A percentile compares a stretch with the other conserved stretches of the same genome.
These are phyloP conservation scores for Botrytis byssoidea DNA, from an alignment of 2,329 filamentous ascomycete genomes.

Conservation along the genomic window DNA sequence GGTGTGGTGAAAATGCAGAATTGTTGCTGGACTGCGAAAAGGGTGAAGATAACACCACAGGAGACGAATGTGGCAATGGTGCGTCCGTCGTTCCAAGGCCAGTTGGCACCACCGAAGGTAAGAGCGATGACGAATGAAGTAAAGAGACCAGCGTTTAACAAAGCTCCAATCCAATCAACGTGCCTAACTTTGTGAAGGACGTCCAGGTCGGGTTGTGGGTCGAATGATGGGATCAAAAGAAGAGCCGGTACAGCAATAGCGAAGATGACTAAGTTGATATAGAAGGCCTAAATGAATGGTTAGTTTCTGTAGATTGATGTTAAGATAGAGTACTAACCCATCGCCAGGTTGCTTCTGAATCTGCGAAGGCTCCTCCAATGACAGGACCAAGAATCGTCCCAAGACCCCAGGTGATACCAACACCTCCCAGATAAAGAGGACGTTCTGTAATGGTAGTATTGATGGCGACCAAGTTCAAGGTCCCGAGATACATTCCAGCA, in stretches of 20 bases:
- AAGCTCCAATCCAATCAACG: slow-evolving; percentile 40
- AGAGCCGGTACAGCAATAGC: slow-evolving; percentile 30
- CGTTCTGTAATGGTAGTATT: slow-evolving; percentile 23
- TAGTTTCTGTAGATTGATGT: background rate
- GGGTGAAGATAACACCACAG: slow-evolving; percentile 40
- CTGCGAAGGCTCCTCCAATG: slow-evolving; percentile 38
- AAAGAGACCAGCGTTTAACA: slow-evolving; percentile 26
- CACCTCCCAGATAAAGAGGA: slow-evolving; percentile 23
- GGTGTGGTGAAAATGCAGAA: slow-evolving; percentile 29
- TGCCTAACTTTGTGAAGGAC: slow-evolving; percentile 18
- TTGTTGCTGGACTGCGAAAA: slow-evolving; percentile 26
- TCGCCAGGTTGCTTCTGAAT: slow-evolving; percentile 34
- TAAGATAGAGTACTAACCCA: slow-evolving; percentile 29
- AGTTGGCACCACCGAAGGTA: slow-evolving; percentile 18
- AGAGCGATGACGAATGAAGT: slow-evolving; percentile 19
- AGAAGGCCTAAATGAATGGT: slow-evolving; percentile 29
- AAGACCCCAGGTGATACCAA: slow-evolving; percentile 27
- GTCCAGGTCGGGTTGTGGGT: slow-evolving; percentile 7
- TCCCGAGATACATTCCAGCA: slow-evolving; percentile 44
- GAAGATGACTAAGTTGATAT: slow-evolving; percentile 39
- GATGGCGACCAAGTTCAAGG: slow-evolving; percentile 24
- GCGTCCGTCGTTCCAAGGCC: slow-evolving; percentile 18
- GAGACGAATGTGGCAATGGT: slow-evolving; percentile 42
- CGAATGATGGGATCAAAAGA: slow-evolving; percentile 23
- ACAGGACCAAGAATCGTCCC: slow-evolving; percentile 30